Evolutionary conservation across 306 rosid species (phyloP).

Genomic region (Prunus davidiana): DNA sequence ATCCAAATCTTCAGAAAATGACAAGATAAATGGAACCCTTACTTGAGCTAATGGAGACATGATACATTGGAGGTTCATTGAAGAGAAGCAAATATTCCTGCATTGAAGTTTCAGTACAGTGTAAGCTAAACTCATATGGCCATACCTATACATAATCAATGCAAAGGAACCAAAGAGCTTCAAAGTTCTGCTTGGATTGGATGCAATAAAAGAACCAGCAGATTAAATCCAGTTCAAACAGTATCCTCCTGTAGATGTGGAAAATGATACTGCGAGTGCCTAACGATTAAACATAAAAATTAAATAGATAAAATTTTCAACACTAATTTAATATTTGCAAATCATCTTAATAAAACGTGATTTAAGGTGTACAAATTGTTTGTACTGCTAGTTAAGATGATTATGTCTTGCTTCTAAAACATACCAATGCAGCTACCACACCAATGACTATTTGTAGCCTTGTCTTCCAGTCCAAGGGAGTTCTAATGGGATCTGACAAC

Average conservation of each 20-base stretch:
- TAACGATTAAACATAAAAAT: too few relatives aligned
- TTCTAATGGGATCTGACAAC: constrained; percentile 76
- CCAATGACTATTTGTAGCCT: constrained; percentile 76
- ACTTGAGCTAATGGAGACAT: constrained; percentile 77
- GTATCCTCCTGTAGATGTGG: not conserved
- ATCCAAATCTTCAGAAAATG: not conserved
- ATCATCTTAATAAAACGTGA: not conserved
- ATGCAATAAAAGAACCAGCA: not conserved
- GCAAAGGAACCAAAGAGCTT: not conserved
- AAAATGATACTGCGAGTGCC: not conserved
- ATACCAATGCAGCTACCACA: constrained; percentile 85
- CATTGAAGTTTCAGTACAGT: constrained; percentile 13
- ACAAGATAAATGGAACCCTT: constrained; percentile 4
- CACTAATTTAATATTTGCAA: not conserved
- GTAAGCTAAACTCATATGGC: not conserved
- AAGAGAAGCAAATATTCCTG: constrained; percentile 91
- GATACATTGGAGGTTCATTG: constrained; percentile 70
- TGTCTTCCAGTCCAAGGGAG: constrained; percentile 87
- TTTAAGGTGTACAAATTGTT: not conserved
- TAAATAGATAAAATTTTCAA: not conserved
- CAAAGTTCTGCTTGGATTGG: not conserved
- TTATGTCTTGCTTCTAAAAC: constrained; percentile 8
- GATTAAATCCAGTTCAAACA: not conserved
- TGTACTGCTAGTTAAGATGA: not conserved
- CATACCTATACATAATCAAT: not conserved